Conservation (phyloP, 2,329 filamentous ascomycete species). For the Immersiporthe knoxdaviesiana region DNA sequence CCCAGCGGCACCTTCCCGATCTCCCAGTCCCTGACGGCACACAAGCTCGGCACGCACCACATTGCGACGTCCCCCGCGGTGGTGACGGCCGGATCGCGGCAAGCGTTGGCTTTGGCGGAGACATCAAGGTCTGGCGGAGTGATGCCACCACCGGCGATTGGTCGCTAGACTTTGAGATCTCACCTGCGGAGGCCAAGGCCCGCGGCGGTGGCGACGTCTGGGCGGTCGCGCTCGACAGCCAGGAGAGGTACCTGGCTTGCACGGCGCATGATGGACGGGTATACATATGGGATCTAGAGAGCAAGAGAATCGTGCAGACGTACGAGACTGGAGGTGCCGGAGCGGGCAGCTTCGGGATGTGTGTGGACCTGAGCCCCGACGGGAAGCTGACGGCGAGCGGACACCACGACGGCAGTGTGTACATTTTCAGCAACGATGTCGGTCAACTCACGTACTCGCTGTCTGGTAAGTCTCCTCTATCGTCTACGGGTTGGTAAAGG, state of each 20-base stretch:
- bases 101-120: constrained; percentile 86
- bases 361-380: constrained; percentile 78
- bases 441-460: constrained; percentile 85
- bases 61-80: constrained; percentile 63
- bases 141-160: constrained; percentile 64
- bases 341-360: constrained; percentile 81
- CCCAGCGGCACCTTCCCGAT: constrained; percentile 68
- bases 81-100: constrained; percentile 72
- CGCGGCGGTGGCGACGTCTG: constrained; percentile 67
- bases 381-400: constrained; percentile 88
- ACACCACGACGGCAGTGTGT: constrained; percentile 88
- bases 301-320: constrained; percentile 59
- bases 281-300: constrained; percentile 79
- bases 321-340: constrained; percentile 70
- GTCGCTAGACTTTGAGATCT: constrained; percentile 51
- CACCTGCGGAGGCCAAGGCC: constrained; percentile 34
- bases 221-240: constrained; percentile 83
- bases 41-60: constrained; percentile 91
- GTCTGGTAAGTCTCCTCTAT: constrained; percentile 60
- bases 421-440: constrained; percentile 93
- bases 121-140: constrained; percentile 80
- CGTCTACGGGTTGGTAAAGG: background rate
- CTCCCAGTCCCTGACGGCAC: constrained; percentile 78
- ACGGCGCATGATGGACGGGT: constrained; percentile 87
- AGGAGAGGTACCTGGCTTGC: constrained; percentile 83